Base-by-base conservation (phyloP, 2,329 filamentous ascomycete species). In the Hymenoscyphus salicellus region DNA sequence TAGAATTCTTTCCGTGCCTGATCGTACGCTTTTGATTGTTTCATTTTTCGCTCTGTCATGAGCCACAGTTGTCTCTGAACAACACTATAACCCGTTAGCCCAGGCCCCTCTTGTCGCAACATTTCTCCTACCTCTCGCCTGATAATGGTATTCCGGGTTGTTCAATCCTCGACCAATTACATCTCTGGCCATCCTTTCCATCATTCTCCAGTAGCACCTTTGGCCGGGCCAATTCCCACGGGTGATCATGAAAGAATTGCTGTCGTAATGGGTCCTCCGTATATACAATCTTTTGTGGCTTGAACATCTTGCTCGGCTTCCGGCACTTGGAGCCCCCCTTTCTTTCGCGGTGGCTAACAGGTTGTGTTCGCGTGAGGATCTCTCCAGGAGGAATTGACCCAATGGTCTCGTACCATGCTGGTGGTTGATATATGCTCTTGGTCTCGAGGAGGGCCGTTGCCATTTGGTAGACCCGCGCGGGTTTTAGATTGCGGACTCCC, bases 171-270 rank as follows among this genome's bases (percentile, higher is more conserved):
- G 89, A 90, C 94, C 94, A 98, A 77, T 97, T 87, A 72, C 87
- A 88, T 62, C 79, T 82, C 76, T 89, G 86, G 60, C 86, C 82
- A 74, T 99, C 94, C 75, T 89, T 90, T 61, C 95, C 95, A 73
- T 94, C 90, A 71, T 88, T 82, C 79, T 99, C 95, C 10, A 98
- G 80, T 57, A 99, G 82, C 65, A 97, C 83, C 71, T 92, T 85
- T 62, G 95, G 95, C 68, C 94, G 85, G 20, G 95, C 95, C 74
- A 99, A 81, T 79, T 99, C 95, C 95, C 95, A 99, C 5, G 95
- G 95, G 76, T 99, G 95, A 77, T 99, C 94, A 74, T 84, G 87
- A 81, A 91, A 99, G 80, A 98, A 99, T 32, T 88, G 86, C 70
- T 79, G 82, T 68, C 95, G 89, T 73, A 99, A 82, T 66, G 80